These are phyloP conservation scores for Chalaropsis thielavioides DNA, from an alignment of 2,329 filamentous ascomycete genomes.

Conservation along the genomic window DNA sequence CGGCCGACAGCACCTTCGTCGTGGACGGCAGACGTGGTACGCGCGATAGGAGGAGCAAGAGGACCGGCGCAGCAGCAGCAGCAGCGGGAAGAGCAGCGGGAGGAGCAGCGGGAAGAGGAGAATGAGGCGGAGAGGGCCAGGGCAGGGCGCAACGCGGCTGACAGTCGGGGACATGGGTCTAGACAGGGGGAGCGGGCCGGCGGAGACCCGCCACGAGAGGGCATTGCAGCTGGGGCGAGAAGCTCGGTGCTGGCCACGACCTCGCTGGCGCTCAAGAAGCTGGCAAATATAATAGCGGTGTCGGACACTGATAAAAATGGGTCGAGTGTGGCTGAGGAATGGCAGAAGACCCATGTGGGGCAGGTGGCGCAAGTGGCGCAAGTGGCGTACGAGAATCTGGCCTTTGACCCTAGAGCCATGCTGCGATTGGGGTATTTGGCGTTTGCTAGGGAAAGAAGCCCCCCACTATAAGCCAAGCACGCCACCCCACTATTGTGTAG, in stretches of 20 bases:
- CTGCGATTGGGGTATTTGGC: constrained; percentile 29
- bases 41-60: neutral
- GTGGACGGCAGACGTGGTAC: neutral
- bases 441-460: constrained; percentile 13
- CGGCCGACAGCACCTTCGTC: neutral
- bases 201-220: neutral
- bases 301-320: constrained; percentile 21
- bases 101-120: neutral
- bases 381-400: constrained; percentile 29
- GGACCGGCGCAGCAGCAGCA: neutral
- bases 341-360: constrained; percentile 9
- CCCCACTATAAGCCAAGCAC: neutral
- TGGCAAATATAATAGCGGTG: neutral
- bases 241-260: neutral
- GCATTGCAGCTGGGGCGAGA: neutral
- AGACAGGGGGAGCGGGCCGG: no score
- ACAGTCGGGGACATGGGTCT: no score
- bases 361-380: constrained; percentile 20
- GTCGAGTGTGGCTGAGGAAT: constrained; percentile 21
- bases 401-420: constrained; percentile 29
- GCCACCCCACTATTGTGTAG: neutral
- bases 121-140: no score
- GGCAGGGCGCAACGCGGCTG: no score
- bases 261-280: neutral
- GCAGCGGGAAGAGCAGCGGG: neutral